Conservation (phyloP, 306 rosid genomes). For the Sophora flavescens region DNA sequence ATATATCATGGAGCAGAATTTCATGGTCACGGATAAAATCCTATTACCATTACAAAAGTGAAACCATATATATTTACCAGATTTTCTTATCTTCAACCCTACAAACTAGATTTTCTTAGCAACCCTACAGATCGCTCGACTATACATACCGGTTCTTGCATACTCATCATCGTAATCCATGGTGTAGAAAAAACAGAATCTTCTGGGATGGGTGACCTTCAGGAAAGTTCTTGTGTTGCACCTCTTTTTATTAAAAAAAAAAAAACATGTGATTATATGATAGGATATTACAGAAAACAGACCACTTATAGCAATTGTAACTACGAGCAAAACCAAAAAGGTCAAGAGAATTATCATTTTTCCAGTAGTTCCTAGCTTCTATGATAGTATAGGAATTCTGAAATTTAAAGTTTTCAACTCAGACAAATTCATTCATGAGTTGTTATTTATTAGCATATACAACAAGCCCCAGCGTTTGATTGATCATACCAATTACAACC, state of each 20-base stretch:
- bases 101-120: neutral
- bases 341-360: neutral
- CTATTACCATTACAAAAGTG: neutral
- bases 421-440: constrained; percentile 8
- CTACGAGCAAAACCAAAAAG: neutral
- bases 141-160: neutral
- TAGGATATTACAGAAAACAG: too few species aligned
- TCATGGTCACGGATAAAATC: constrained; percentile 7
- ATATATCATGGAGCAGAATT: neutral
- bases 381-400: neutral
- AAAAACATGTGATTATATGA: too few species aligned
- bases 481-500: constrained; percentile 27
- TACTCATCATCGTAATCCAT: neutral
- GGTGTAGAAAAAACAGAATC: neutral
- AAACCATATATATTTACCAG: neutral
- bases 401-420: constrained; percentile 1
- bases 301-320: neutral
- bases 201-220: too few species aligned
- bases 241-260: too few species aligned
- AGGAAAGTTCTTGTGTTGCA: too few species aligned
- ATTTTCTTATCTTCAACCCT: neutral
- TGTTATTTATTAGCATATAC: constrained; percentile 46
- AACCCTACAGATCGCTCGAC: too few species aligned
- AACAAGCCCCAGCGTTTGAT: constrained; percentile 33
- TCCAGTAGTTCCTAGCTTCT: neutral